Conservation (phyloP, 2,329 filamentous ascomycete species). For the Nemania serpens region DNA sequence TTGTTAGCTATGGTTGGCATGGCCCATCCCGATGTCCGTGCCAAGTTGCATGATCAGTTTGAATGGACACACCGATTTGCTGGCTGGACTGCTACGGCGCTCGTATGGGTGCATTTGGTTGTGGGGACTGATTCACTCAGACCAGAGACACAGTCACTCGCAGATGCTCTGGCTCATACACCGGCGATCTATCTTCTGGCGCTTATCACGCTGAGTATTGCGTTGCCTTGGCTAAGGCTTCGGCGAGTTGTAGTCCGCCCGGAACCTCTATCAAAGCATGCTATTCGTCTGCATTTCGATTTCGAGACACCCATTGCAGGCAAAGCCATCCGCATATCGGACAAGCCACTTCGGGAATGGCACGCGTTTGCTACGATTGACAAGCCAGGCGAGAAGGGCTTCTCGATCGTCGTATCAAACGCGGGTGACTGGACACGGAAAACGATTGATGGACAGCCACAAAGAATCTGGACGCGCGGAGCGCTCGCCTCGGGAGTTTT, state of each 20-base stretch:
- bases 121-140: conserved; percentile 54
- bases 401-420: conserved; percentile 72
- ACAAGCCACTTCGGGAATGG: conserved; percentile 69
- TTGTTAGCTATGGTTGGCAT: conserved; percentile 28
- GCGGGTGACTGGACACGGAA: conserved; percentile 75
- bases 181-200: conserved; percentile 70
- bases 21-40: conserved; percentile 31
- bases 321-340: conserved; percentile 63
- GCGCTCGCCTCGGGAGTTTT: conserved; percentile 70
- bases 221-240: conserved; percentile 75
- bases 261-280: conserved; percentile 72
- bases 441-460: conserved; percentile 65
- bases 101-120: conserved; percentile 69
- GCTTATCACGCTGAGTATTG: conserved; percentile 65
- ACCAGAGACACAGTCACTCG: conserved; percentile 38
- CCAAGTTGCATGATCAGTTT: conserved; percentile 52
- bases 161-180: conserved; percentile 44
- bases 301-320: conserved; percentile 64
- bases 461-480: conserved; percentile 69
- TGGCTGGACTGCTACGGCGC: conserved; percentile 68
- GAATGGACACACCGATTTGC: conserved; percentile 73
- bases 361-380: conserved; percentile 77
- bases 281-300: conserved; percentile 70
- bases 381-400: conserved; percentile 52
- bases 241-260: conserved; percentile 68